Evolutionary conservation across 768 basidiomycete genomes (phyloP), one percentile per base, ranked within the genome.

Genomic region (Macrocybe gigantea): DNA sequence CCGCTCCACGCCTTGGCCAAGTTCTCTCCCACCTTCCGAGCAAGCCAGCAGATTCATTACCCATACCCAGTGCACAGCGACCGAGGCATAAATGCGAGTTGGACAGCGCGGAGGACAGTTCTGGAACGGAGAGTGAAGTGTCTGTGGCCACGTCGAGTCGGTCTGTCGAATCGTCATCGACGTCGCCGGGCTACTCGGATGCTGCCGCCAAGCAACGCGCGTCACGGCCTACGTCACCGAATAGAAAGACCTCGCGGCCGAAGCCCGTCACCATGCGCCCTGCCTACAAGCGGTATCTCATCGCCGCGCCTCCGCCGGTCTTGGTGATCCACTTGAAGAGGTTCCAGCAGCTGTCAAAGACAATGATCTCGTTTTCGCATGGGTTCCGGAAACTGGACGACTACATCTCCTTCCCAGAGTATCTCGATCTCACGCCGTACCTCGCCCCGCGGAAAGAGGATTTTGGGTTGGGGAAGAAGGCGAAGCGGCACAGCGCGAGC

Each of bases 261-360:
- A 75, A 80, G 49, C 88, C 88, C 33, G 83, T 82, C 43, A 73
- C 95, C 41, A 75, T 88, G 67, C 81, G 90, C 1, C 76, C 88
- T 1, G 91, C 92, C 4, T 93, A 91, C 70, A 98, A 98, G 66
- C 88, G 94, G 9, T 98, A 96, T 65, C 82, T 98, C 50, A 88
- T 98, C 62, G 80, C 84, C 11, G 75, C 74, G 0, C 83, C 88
- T 1, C 94, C 94, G 0, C 90, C 93, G 0, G 77, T 96, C 32
- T 79, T 97, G 48, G 88, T 94, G 44, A 79, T 97, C 50, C 94
- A 97, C 56, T 77, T 96, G 43, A 97, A 97, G 69, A 79, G 94
- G 40, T 98, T 98, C 68, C 91, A 95, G 65, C 93, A 95, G 60
- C 74, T 84, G 6, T 71, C 73, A 36, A 86, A 84, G 66, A 73